Conservation (phyloP, 257 asterid genomes). For the Avicennia marina region DNA sequence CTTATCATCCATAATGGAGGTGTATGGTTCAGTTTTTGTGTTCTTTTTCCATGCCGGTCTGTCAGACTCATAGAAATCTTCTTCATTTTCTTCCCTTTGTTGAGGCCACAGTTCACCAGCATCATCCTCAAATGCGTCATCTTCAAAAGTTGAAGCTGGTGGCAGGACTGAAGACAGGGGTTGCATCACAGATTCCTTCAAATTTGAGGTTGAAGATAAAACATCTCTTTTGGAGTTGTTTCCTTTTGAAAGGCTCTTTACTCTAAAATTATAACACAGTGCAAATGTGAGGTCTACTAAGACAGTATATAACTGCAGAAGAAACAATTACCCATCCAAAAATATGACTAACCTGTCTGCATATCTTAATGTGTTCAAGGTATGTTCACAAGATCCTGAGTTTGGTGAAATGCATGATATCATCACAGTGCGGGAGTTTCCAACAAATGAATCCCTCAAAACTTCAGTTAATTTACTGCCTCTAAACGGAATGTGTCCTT, state of each 20-base stretch:
- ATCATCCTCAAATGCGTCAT: constrained; percentile 84
- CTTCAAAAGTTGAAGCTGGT: constrained; percentile 61
- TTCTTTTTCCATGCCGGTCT: constrained; percentile 56
- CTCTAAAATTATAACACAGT: constrained; percentile 39
- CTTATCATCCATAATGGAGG: constrained; percentile 50
- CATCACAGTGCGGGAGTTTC: constrained; percentile 95
- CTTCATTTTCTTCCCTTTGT: constrained; percentile 77
- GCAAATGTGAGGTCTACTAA: constrained; percentile 1
- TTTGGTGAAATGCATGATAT: constrained; percentile 87
- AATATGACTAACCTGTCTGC: constrained; percentile 69
- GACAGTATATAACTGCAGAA: not conserved
- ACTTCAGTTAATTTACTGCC: constrained; percentile 98
- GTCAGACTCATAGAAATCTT: constrained; percentile 70
- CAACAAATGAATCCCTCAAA: constrained; percentile 89
- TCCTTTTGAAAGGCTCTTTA: constrained; percentile 97
- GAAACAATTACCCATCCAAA: not conserved
- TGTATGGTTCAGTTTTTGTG: constrained; percentile 50
- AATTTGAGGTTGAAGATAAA: constrained; percentile 53
- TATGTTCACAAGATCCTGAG: constrained; percentile 93
- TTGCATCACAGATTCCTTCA: constrained; percentile 69
- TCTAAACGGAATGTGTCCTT: constrained; percentile 94
- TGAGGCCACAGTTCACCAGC: constrained; percentile 80
- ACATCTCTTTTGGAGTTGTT: constrained; percentile 70
- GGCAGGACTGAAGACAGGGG: constrained; percentile 49
- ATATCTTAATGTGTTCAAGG: constrained; percentile 91